Conservation (phyloP, 148 eudicot genomes). For the Polygonum maritimum region DNA sequence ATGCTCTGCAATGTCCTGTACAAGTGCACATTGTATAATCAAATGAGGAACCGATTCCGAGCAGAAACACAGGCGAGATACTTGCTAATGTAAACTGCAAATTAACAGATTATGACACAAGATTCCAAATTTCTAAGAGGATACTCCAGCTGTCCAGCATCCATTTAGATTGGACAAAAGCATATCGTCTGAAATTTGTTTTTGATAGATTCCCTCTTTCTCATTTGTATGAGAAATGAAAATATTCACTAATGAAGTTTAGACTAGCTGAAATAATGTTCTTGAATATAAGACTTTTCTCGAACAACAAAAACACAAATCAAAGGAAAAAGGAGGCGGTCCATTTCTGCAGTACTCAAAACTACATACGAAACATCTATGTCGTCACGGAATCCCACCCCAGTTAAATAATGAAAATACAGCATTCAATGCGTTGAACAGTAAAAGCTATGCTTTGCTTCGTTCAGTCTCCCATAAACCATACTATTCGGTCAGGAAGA, state of each 20-base stretch:
- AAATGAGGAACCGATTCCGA: not conserved
- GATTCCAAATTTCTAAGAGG: not conserved
- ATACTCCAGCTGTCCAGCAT: not conserved
- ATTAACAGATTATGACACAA: not conserved
- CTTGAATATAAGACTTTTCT: not conserved
- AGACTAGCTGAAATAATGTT: not conserved
- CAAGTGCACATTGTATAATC: conserved; percentile 6
- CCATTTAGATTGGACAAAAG: not conserved
- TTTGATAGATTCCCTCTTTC: not conserved
- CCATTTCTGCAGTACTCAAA: not conserved
- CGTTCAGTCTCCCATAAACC: not conserved
- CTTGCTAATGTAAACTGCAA: not conserved
- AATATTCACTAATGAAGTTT: not conserved
- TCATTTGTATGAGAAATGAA: not conserved
- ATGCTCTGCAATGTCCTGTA: conserved; percentile 96
- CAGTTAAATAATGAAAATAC: not conserved
- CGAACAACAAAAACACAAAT: not conserved
- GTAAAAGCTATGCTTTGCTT: not conserved
- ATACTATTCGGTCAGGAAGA: not conserved
- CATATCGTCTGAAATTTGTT: not conserved
- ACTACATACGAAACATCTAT: not conserved
- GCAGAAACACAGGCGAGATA: not conserved
- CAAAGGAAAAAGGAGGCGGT: not conserved
- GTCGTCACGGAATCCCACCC: not conserved
- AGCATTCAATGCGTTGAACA: not conserved